These are phyloP conservation scores for Podospora comata DNA, from an alignment of 495 filamentous ascomycete genomes.

Conservation along the genomic window DNA sequence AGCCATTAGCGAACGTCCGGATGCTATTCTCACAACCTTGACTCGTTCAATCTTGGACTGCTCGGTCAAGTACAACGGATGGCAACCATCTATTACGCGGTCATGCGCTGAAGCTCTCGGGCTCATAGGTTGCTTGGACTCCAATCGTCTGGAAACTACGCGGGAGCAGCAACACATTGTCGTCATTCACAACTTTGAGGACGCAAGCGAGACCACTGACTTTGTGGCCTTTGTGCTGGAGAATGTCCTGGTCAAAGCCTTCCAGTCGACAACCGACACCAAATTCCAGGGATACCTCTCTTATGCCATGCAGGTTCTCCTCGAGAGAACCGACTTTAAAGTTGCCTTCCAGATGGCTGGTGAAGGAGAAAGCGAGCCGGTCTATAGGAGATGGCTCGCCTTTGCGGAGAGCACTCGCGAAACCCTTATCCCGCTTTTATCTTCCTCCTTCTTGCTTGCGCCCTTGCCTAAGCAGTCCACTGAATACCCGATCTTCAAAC, in stretches of 20 bases:
- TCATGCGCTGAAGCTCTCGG: slow-evolving; percentile 78
- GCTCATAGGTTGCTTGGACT: slow-evolving; percentile 84
- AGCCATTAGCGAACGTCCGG: slow-evolving; percentile 81
- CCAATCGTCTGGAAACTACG: slow-evolving; percentile 78
- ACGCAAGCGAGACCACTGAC: slow-evolving; percentile 73
- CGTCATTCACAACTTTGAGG: slow-evolving; percentile 78
- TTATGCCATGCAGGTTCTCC: slow-evolving; percentile 88
- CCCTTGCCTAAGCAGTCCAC: slow-evolving; percentile 52
- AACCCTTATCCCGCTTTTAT: slow-evolving; percentile 79
- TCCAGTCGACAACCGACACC: slow-evolving; percentile 81
- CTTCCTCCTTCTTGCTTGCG: slow-evolving; percentile 72
- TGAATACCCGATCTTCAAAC: slow-evolving; percentile 73
- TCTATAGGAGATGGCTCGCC: slow-evolving; percentile 68
- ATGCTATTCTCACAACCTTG: slow-evolving; percentile 66
- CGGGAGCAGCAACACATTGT: slow-evolving; percentile 76
- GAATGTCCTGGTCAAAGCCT: slow-evolving; percentile 83
- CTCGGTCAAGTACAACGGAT: slow-evolving; percentile 70
- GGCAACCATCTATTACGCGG: slow-evolving; percentile 60
- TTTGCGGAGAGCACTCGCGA: slow-evolving; percentile 72
- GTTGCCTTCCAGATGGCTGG: slow-evolving; percentile 44
- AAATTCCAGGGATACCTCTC: slow-evolving; percentile 85
- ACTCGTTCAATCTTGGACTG: slow-evolving; percentile 78
- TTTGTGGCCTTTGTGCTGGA: slow-evolving; percentile 84
- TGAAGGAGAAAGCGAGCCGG: slow-evolving; percentile 9
- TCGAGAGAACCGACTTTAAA: slow-evolving; percentile 69